Conservation (phyloP, 352 stramenopile genomes). For the Peronosclerospora sorghi region DNA sequence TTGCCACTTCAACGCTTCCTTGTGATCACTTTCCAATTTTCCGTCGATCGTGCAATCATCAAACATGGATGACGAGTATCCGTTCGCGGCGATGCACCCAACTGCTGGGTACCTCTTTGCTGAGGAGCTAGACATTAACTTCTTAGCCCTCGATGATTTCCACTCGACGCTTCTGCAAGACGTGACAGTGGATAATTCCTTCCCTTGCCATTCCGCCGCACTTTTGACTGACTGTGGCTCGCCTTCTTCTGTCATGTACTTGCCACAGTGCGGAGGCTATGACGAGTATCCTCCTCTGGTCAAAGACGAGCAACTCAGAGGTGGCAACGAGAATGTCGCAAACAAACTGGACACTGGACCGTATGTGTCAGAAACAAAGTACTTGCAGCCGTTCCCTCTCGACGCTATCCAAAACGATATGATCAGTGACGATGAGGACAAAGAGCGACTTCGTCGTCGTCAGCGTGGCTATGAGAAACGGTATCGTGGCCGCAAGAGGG, state of each 20-base stretch:
- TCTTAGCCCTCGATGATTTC: conserved; percentile 15
- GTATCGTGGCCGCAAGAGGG: conserved; percentile 29
- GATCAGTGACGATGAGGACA: conserved; percentile 7
- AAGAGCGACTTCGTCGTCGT: conserved; percentile 23
- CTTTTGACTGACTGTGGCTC: neutral
- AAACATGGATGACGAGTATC: no score
- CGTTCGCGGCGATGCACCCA: no score
- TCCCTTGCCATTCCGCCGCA: neutral
- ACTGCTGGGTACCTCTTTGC: conserved; percentile 18
- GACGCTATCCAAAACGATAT: neutral
- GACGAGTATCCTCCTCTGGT: neutral
- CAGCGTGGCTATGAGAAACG: conserved; percentile 33
- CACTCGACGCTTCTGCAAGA: conserved; percentile 9
- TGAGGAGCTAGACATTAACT: conserved; percentile 20
- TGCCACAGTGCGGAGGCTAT: conserved; percentile 2
- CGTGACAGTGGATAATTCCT: neutral
- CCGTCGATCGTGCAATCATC: no score
- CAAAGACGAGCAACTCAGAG: conserved; percentile 14
- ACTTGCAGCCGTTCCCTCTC: neutral
- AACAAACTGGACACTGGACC: no score
- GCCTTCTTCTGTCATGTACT: conserved; percentile 15
- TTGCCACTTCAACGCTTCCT: no score
- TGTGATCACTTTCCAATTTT: no score
- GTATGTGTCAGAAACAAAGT: neutral
- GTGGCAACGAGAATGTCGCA: no score